These are phyloP conservation scores for Triglochin maritima DNA, from an alignment of 106 monocot genomes.

Conservation along the genomic window DNA sequence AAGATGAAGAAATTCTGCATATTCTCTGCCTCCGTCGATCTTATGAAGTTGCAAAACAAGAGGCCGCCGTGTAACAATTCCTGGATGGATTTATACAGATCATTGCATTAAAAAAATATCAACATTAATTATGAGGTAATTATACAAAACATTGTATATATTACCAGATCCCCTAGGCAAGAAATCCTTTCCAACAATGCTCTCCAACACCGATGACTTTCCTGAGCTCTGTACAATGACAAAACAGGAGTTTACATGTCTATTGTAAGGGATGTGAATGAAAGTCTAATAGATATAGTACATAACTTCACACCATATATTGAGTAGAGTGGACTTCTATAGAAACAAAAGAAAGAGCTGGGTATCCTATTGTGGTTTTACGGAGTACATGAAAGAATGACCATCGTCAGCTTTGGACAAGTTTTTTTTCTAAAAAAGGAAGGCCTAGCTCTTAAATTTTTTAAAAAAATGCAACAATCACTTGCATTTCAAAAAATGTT, in stretches of 20 bases:
- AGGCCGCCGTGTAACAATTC: constrained; percentile 87
- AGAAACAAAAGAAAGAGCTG: too few species aligned
- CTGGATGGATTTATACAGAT: constrained; percentile 15
- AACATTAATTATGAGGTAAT: not conserved
- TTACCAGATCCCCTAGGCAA: constrained; percentile 25
- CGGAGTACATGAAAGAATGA: too few species aligned
- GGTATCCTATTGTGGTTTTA: too few species aligned
- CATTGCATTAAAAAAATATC: not conserved
- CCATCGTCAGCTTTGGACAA: too few species aligned
- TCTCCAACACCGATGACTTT: constrained; percentile 24
- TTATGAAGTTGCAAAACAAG: constrained; percentile 89
- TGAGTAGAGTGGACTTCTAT: too few species aligned
- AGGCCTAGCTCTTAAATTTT: too few species aligned
- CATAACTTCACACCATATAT: too few species aligned
- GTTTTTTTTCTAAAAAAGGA: too few species aligned
- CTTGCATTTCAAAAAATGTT: too few species aligned
- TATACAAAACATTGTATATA: not conserved
- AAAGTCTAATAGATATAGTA: too few species aligned
- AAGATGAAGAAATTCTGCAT: constrained; percentile 83
- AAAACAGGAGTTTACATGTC: not conserved
- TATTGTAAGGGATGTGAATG: not conserved
- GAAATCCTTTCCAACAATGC: constrained; percentile 27
- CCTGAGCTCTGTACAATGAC: constrained; percentile 15
- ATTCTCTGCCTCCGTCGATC: constrained; percentile 67
- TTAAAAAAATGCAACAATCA: too few species aligned